Percentiles rank a stretch among this genome's conserved stretches.
These are phyloP conservation scores for Xenoacremonium recifei DNA, from an alignment of 2,329 filamentous ascomycete genomes.

Conservation along the genomic window DNA sequence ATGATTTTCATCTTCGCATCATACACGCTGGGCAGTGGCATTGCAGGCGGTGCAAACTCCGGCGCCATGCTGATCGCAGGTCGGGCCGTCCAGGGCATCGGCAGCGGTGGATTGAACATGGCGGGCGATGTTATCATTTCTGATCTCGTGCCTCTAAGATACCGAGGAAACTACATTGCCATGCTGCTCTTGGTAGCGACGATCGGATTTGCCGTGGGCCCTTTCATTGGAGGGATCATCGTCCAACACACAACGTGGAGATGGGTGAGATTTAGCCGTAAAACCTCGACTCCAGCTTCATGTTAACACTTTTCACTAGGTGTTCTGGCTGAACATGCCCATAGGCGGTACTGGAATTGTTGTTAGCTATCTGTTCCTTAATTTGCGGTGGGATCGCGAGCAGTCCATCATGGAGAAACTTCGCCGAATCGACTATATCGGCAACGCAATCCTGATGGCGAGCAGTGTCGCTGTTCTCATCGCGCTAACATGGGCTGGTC, in stretches of 20 bases:
- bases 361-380: conserved; percentile 35
- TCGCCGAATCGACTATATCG: conserved; percentile 41
- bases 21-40: conserved; percentile 51
- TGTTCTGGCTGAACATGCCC: conserved; percentile 46
- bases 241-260: conserved; percentile 35
- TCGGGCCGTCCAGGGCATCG: conserved; percentile 41
- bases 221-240: conserved; percentile 30
- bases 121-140: conserved; percentile 31
- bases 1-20: conserved; percentile 40
- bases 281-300: neutral
- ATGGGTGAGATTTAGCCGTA: conserved; percentile 27
- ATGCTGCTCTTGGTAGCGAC: conserved; percentile 31
- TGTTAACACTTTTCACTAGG: conserved; percentile 12
- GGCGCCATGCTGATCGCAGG: conserved; percentile 43
- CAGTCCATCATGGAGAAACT: conserved; percentile 27
- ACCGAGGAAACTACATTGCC: conserved; percentile 42
- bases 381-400: conserved; percentile 28
- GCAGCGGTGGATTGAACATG: conserved; percentile 29
- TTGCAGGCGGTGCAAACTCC: conserved; percentile 41
- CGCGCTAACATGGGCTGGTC: conserved; percentile 43
- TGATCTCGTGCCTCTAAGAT: conserved; percentile 49
- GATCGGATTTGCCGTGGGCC: conserved; percentile 35
- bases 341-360: conserved; percentile 32
- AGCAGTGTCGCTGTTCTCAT: conserved; percentile 40
- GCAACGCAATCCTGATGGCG: conserved; percentile 41